Base-by-base conservation (phyloP, 2,329 filamentous ascomycete genomes). In the Phyllosticta citribraziliensis region DNA sequence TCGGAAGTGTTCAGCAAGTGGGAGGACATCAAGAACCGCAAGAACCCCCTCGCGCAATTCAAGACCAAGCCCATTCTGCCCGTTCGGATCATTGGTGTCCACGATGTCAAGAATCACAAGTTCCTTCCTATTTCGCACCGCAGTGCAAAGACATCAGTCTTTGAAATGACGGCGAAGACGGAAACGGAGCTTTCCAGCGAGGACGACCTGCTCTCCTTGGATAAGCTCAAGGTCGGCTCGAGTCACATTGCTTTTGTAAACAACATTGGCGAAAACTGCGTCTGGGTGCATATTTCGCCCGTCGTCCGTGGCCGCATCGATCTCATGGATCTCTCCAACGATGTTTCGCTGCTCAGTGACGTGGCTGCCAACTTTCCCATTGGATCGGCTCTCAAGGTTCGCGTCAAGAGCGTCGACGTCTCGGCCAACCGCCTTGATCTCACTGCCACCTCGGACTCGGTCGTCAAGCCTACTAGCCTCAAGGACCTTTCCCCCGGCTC, bases 61-160 rank as follows among this genome's bases (percentile, higher is more conserved):
- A 82, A 84, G 64, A 78, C 81, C 57, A 88, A 89, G 66, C 84
- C 93, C 62, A 77, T 85, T 54, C 75, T 97, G 30, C 78, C 83
- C 14, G 91, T 92, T 50, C 88, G 86, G 69, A 82, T 97, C 47
- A 79, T 97, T 40, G 93, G 92, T 64, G 82, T 95, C 33, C 93
- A 97, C 70, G 91, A 97, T 75, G 89, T 91, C 56, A 87, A 88
- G 66, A 95, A 90, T 67, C 90, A 97, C 74, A 86, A 88, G 54
- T 99, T 96, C 77, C 80, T 99, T 52, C 92, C 94, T 2, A 89
- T 99, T 68, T 89, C 88, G 47, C 93, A 97, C 75, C 84, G 91
- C 58, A 85, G 86, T 55, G 86, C 85, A 61, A 92, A 91, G 72
- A 86, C 87, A 53, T 79, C 84, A 0, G 88, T 96, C 1, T 88